Evolutionary conservation across 805 yeast genomes (phyloP), one percentile per base, ranked within the genome.

Genomic region (Ogataea sp.): DNA sequence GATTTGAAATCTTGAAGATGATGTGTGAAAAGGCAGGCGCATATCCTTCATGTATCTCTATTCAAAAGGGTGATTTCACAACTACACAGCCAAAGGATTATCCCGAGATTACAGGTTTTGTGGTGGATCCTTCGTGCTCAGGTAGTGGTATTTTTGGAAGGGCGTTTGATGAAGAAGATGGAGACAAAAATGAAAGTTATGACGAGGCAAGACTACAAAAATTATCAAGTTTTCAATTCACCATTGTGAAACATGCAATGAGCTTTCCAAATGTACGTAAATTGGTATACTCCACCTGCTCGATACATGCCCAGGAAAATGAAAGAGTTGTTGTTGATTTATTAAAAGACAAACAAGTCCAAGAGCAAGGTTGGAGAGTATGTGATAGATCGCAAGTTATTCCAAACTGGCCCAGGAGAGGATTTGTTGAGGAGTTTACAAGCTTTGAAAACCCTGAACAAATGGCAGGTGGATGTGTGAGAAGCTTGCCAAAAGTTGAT

Each of bases 61-160:
- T 74, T 21, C 58, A 61, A 16, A 66, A 68, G 21, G 67, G 64
- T 23, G 94, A 84, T 58, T 84, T 84, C 55, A 80, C 88, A 9
- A 53, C 67, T 3, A 62, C 74, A 2, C 64, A 70, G 20, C 84
- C 93, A 0, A 49, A 50, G 1, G 82, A 80, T 34, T 84, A 68
- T 44, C 64, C 71, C 1, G 71, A 74, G 15, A 83, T 87, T 4
- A 79, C 86, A 0, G 96, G 95, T 0, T 63, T 93, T 32, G 68
- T 93, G 2, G 94, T 93, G 3, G 99, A 93, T 59, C 99, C 99
- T 0, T 86, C 96, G 3, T 93, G 99, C 59, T 87, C 96, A 20
- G 99, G 99, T 0, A 83, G 95, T 35, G 99, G 99, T 3, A 93
- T 93, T 32, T 90, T 90, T 64, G 96, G 97, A n/a, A 66, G 95